Evolutionary conservation across 2,329 filamentous ascomycete genomes (phyloP).

Genomic region (Thermothelomyces thermophilus): DNA sequence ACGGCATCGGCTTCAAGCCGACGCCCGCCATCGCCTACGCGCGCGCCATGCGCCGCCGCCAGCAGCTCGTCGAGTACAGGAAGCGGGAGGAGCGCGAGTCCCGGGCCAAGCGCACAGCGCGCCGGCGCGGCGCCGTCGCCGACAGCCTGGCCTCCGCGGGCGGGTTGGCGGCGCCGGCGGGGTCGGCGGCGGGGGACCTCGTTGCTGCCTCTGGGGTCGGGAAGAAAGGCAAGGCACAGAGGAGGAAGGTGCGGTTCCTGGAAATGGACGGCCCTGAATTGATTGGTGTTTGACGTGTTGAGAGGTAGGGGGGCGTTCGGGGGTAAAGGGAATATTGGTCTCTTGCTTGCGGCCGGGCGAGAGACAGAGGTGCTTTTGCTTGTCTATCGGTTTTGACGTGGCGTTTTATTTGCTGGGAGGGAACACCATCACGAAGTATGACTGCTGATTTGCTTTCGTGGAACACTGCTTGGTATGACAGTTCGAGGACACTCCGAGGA

Average conservation of each 20-base stretch:
- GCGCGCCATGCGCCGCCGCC: slow-evolving; percentile 48
- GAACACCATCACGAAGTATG: background rate
- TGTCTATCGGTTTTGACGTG: background rate
- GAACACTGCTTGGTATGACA: background rate
- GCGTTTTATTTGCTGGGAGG: background rate
- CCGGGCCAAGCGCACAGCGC: slow-evolving; percentile 47
- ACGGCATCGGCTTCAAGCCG: slow-evolving; percentile 61
- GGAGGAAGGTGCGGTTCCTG: slow-evolving; percentile 24
- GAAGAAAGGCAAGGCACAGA: slow-evolving; percentile 18
- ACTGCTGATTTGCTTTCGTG: background rate
- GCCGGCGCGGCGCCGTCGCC: slow-evolving; percentile 32
- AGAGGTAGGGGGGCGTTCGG: background rate
- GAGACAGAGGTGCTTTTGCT: too few relatives aligned
- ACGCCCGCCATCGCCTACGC: slow-evolving; percentile 55
- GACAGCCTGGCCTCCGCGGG: background rate
- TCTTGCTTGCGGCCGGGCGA: too few relatives aligned
- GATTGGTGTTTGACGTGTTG: slow-evolving; percentile 10
- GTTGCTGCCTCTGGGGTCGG: slow-evolving; percentile 23
- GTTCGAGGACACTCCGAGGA: background rate
- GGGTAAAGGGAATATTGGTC: background rate
- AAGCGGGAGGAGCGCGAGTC: slow-evolving; percentile 56
- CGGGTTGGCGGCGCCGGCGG: too few relatives aligned
- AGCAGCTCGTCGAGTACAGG: slow-evolving; percentile 57
- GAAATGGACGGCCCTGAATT: slow-evolving; percentile 25
- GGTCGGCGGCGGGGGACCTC: slow-evolving; percentile 14